phyloP scores from a whole-genome alignment of 768 basidiomycete genomes.

The Tricholoma bakamatsutake region DNA sequence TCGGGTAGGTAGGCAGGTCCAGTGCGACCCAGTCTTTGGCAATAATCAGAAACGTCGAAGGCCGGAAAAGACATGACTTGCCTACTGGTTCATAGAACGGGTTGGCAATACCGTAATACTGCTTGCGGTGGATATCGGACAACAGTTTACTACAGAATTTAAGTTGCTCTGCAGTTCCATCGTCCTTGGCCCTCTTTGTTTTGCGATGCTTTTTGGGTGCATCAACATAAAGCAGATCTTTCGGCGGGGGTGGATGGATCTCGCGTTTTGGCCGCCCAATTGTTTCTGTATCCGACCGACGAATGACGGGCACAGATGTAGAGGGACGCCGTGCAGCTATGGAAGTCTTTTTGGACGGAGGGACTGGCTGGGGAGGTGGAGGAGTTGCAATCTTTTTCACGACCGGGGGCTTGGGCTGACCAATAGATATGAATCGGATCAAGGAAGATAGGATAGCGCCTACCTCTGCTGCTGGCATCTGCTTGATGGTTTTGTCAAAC shows the following conservation, averaged over 20 bases:
- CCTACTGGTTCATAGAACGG: slow-evolving; percentile 96
- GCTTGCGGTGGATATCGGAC: slow-evolving; percentile 72
- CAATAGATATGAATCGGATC: background rate
- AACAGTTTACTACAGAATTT: slow-evolving; percentile 76
- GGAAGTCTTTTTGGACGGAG: slow-evolving; percentile 39
- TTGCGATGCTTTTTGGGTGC: slow-evolving; percentile 64
- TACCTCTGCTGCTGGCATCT: slow-evolving; percentile 78
- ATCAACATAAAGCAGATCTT: slow-evolving; percentile 83
- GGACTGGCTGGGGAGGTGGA: slow-evolving; percentile 36
- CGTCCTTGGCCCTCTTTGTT: slow-evolving; percentile 53
- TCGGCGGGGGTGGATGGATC: slow-evolving; percentile 92
- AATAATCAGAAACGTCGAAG: slow-evolving; percentile 6
- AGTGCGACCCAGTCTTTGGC: slow-evolving; percentile 67
- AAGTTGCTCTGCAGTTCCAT: slow-evolving; percentile 76
- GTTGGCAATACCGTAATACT: slow-evolving; percentile 62
- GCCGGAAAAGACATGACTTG: slow-evolving; percentile 32
- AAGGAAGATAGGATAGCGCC: slow-evolving; percentile 18
- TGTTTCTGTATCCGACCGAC: slow-evolving; percentile 65
- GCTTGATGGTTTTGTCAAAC: slow-evolving; percentile 85
- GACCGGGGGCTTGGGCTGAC: slow-evolving; percentile 34
- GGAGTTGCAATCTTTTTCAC: slow-evolving; percentile 47
- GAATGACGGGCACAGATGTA: slow-evolving; percentile 75
- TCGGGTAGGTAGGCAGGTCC: slow-evolving; percentile 79
- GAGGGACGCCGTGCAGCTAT: slow-evolving; percentile 63
- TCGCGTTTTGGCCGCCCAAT: slow-evolving; percentile 91